Base-by-base conservation (phyloP, 2,329 filamentous ascomycete genomes). In the Aspergillus uvarum region DNA sequence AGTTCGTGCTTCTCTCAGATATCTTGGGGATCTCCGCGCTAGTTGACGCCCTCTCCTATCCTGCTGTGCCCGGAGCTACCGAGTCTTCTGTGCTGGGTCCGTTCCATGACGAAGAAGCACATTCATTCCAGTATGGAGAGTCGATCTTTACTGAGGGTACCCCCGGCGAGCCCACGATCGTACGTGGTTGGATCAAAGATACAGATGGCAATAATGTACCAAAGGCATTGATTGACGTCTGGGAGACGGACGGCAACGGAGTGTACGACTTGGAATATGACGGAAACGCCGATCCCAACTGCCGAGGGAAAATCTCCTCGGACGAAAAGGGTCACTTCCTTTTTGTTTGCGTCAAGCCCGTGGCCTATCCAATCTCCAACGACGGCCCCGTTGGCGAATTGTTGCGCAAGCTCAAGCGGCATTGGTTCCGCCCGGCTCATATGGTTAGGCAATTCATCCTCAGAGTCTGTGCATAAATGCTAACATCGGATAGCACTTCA, bases 81-180 rank as follows among this genome's bases (percentile, higher is more conserved):
- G 70, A 71, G 44, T 66, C 66, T 4, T 68, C 70, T 3, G 69
- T 73, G 2, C 62, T 71, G 16, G 70, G 70, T 1, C 70, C 70
- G 0, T 72, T 73, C 61, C 70, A 73, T 26, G 53, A 55, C 42
- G 53, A 55, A 48, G 53, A 55, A 16, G 53, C 53, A 19, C 53
- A 55, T 31, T 48, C 44, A 12, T 55, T 55, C 44, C 42, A 55
- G 16, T 55, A 55, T 19, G 53, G 53, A 11, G 53, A 55, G 14
- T 55, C 53, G 11, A 55, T 55, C 19, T 32, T 47, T 12, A 29
- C 53, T 5, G 53, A 19, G n/a, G 53, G 53, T 10, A 55, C 53
- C 7, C 53, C 53, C 53, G 53, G 53, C 1, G 53, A 55, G n/a
- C 53, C 53, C 53, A 55, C 53, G 11, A 55, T 55, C 11, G 53